Evolutionary conservation across 2,329 filamentous ascomycete genomes (phyloP), one percentile per base, ranked within the genome.

Genomic region (Ceratocystis harringtonii): DNA sequence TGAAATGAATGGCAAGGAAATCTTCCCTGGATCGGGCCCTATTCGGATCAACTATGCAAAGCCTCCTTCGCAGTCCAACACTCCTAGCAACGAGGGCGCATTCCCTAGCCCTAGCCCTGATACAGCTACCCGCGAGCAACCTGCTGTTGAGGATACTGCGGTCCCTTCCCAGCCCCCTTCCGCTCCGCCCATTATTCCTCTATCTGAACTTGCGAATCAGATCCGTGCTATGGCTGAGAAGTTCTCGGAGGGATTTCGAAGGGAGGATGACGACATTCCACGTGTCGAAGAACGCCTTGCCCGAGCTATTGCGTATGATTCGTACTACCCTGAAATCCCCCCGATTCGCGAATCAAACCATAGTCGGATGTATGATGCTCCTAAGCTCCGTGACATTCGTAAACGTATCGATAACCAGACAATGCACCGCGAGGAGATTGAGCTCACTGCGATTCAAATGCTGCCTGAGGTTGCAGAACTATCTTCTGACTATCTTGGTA

Each of bases 1-100:
- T 15, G 82, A 86, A 72, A 86, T 96, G 76, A 97, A 97, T 72
- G 91, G 91, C 71, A 96, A 96, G 76, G 94, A 99, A 75, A 96
- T 99, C 68, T 99, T 99, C 78, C 94, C 94, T 7, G 94, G 94
- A 65, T 92, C 92, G 66, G 94, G 94, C 1, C 91, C 92, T 17
- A 90, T 97, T 66, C 84, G 92, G 63, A 97, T 99, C 74, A 95
- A 95, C 71, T 99, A 95, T 75, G 94, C 94, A 44, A 99, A 99
- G 77, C 92, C 94, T 30, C 91, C 91, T 22, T 95, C 90, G 62
- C 86, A 89, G 58, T 90, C 91, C 68, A 87, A 90, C 69, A 96
- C 94, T 0, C 92, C 94, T 64, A 91, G 90, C 19, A 87, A 90
- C 65, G 92, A 92, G 71, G 90, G 91, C 41, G 81, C 85, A n/a